Base-by-base conservation (phyloP, 352 stramenopile genomes). In the Globisporangium camurandrum region DNA sequence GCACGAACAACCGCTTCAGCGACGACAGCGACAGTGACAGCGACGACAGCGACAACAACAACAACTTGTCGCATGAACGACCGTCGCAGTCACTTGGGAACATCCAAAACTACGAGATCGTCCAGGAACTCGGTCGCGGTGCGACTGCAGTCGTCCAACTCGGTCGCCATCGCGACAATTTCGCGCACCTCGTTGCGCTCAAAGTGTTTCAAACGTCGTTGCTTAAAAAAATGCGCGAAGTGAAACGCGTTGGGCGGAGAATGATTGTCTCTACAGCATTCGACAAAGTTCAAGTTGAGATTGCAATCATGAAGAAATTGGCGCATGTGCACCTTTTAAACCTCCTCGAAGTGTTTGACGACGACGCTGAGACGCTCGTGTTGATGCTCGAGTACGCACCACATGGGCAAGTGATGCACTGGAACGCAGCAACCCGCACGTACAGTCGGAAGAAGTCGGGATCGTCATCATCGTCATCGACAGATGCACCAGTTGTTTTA, bases 261-360 rank as follows among this genome's bases (percentile, higher is more conserved):
- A 93, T 93, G 82, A 75, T 93, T 28, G 79, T 93, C 46, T 93
- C 82, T 24, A 93, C 79, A 30, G 82, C 77, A 30, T 61, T 93
- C 24, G 82, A 93, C 55, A 93, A 93, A 50, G 82, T 93, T 49
- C 82, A 93, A 57, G 51, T 90, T 40, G 82, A 93, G 51, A 93
- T 93, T 43, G 79, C 82, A 37, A 93, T 93, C 61, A 93, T 93
- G 82, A 93, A 93, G 66, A 93, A 93, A 52, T 62, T 93, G 27
- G 58, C 78, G 49, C 82, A 93, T 57, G 59, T 50, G 24, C 80
- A 93, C 55, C 54, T 93, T 56, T 59, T 93, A 11, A 87, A 88
- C 36, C 55, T 93, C 49, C 70, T 89, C 30, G 82, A 87, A 37
- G 78, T 93, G 7, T 86, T 91, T 38, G 82, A 93, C 52, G 79